phyloP scores from a whole-genome alignment of 805 yeast genomes.

The Candida peoriensis region DNA sequence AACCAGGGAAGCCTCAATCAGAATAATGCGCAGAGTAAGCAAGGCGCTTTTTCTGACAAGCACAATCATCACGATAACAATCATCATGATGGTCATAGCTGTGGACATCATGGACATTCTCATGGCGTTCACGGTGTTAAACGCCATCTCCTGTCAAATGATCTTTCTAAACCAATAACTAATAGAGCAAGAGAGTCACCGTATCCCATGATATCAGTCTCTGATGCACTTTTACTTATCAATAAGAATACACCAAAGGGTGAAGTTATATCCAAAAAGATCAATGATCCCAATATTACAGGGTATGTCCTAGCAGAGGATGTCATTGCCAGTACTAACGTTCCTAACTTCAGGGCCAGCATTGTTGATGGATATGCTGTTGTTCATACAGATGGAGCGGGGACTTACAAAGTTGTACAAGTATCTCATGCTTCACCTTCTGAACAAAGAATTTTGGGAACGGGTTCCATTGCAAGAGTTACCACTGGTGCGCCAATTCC shows the following conservation, averaged over 20 bases:
- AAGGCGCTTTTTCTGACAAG: neutral
- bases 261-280: constrained; percentile 17
- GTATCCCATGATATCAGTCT: constrained; percentile 40
- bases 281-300: constrained; percentile 26
- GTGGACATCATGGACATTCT: constrained; percentile 6
- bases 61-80: constrained; percentile 6
- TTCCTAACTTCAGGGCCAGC: constrained; percentile 48
- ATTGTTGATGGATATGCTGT: constrained; percentile 57
- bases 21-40: constrained; percentile 9
- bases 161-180: constrained; percentile 33
- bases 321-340: constrained; percentile 31
- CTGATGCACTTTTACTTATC: constrained; percentile 34
- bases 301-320: constrained; percentile 41
- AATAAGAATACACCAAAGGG: constrained; percentile 29
- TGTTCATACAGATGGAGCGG: constrained; percentile 39
- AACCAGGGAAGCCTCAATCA: too few species aligned
- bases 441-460: constrained; percentile 13
- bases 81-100: constrained; percentile 13
- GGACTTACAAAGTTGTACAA: constrained; percentile 34
- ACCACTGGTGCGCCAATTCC: constrained; percentile 59
- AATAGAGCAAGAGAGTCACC: constrained; percentile 43
- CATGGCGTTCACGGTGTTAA: constrained; percentile 25
- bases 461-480: constrained; percentile 39
- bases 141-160: constrained; percentile 35
- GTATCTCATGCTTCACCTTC: constrained; percentile 39